Evolutionary conservation across 179 eudicot species (phyloP).

Genomic region (Corrigiola litoralis): DNA sequence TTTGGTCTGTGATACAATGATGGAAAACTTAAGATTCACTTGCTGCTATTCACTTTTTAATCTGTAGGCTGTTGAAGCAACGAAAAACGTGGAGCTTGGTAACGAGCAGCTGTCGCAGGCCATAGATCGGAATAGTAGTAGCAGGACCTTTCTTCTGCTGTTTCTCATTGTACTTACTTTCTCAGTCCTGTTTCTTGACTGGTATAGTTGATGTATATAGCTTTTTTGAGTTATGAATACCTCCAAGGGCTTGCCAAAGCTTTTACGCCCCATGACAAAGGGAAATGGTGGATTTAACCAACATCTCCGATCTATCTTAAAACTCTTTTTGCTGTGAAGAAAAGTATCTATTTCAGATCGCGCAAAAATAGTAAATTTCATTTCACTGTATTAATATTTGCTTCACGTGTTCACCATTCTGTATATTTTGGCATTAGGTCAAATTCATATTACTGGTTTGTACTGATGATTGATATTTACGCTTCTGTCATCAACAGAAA

Average conservation of each 20-base stretch:
- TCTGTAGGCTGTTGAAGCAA: constrained; percentile 84
- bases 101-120: constrained; percentile 86
- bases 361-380: constrained; percentile 5
- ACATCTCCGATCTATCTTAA: too few species aligned
- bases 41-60: neutral
- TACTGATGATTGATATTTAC: neutral
- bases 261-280: too few species aligned
- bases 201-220: constrained; percentile 51
- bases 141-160: constrained; percentile 83
- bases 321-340: too few species aligned
- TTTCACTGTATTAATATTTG: neutral
- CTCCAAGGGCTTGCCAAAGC: too few species aligned
- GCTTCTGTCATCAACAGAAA: too few species aligned
- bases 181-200: constrained; percentile 72
- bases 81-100: constrained; percentile 77
- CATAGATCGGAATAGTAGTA: constrained; percentile 79
- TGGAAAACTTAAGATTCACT: neutral
- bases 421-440: neutral
- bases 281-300: too few species aligned
- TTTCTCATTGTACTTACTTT: constrained; percentile 71
- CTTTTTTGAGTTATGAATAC: too few species aligned
- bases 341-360: too few species aligned
- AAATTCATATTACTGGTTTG: too few species aligned
- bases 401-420: neutral
- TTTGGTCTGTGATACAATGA: neutral